Evolutionary conservation across 2,329 filamentous ascomycete species (phyloP).

Genomic region (Leptosphaerulina australis): DNA sequence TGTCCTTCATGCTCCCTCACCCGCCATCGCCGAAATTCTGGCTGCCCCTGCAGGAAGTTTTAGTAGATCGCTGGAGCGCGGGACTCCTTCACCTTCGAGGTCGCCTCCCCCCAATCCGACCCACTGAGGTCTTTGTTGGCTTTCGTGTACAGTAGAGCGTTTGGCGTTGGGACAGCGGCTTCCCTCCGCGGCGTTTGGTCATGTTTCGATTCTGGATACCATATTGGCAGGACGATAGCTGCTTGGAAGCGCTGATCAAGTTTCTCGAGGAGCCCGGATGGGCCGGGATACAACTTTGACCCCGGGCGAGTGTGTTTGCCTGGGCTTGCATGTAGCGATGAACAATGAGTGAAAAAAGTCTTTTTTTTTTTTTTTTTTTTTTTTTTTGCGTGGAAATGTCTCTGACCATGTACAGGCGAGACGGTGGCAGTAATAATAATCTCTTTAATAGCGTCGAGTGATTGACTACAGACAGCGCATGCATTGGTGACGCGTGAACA

Average conservation of each 20-base stretch:
- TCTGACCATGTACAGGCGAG: conserved; percentile 5
- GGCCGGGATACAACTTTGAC: not conserved
- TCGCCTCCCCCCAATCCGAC: not conserved
- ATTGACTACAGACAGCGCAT: not conserved
- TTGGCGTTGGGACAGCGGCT: conserved; percentile 1
- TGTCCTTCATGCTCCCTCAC: conserved; percentile 13
- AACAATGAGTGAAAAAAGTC: not conserved
- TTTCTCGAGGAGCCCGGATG: not conserved
- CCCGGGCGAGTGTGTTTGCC: not conserved
- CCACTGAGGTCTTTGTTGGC: conserved; percentile 1
- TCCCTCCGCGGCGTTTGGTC: not conserved
- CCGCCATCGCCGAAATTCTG: conserved; percentile 16
- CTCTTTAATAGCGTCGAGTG: conserved; percentile 3
- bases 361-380: too few species aligned
- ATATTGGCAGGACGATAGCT: conserved; percentile 5
- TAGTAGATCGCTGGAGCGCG: conserved; percentile 11
- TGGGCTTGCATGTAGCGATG: not conserved
- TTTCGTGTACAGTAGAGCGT: conserved; percentile 1
- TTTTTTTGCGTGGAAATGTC: not conserved
- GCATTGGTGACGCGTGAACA: not conserved
- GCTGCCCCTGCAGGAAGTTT: conserved; percentile 14
- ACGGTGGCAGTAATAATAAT: conserved; percentile 16
- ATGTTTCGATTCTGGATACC: conserved; percentile 13
- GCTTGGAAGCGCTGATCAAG: not conserved
- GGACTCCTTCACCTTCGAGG: conserved; percentile 9